Evolutionary conservation across 306 rosid species (phyloP), one percentile per base, ranked within the genome.

Genomic region (Inga leiocalycina): DNA sequence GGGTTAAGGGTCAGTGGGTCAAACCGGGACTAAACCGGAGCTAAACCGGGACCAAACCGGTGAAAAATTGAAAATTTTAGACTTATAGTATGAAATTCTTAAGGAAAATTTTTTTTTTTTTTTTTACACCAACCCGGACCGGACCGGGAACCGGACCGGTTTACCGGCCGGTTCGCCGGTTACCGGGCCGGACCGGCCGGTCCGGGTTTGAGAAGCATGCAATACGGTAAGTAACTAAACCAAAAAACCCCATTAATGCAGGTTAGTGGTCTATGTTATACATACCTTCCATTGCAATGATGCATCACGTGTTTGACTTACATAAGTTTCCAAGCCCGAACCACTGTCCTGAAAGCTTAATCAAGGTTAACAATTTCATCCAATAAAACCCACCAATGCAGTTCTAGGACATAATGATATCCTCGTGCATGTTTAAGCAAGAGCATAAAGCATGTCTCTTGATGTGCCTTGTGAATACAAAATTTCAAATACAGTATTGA

Each of bases 231-330:
- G 48, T 82, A 14, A 80, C 39, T 14, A 4, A 3, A 20, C 14
- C 0, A 73, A 35, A 78, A 39, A 39, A 39, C 1, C 43, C 43
- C 43, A 39, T 39, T 8, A 39, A 39, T 39, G 1, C 43, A 39
- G 43, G 43, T 39, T 39, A 39, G 43, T 39, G 43, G 43, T 39
- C 8, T 39, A 6, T 74, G 34, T 34, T 34, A 27, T 52, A 12
- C 65, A 8, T 87, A 92, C 95, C 90, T 89, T 74, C 97, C 97
- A 92, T 56, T 78, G 15, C 64, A 92, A 78, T 30, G 97, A 89
- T 81, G 90, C 84, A 66, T 90, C 97, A 0, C 52, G 9, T 3
- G 78, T 73, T 72, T 39, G 81, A 2, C 77, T 86, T 16, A 80
- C 87, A 76, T 12, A 86, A 79, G 84, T 71, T 85, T 83, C 93